Percentiles rank a stretch among this genome's conserved stretches.
Evolutionary conservation across 257 asterid species (phyloP).

Genomic region (Solanum rostratum): DNA sequence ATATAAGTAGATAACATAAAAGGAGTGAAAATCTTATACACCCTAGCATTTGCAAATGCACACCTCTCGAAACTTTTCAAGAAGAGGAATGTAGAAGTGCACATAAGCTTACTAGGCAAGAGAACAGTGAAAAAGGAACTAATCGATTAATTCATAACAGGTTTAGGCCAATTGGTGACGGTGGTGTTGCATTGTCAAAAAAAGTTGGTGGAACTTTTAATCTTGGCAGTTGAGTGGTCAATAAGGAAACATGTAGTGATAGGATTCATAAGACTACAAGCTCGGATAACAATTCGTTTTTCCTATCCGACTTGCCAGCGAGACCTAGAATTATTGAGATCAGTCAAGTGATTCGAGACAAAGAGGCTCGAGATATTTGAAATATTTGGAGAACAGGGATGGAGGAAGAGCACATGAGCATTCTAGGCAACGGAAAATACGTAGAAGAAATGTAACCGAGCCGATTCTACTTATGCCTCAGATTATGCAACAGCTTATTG

Average conservation of each 20-base stretch:
- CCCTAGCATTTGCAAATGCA: too few species aligned
- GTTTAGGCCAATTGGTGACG: conserved; percentile 85
- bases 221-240: conserved; percentile 22
- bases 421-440: conserved; percentile 57
- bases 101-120: too few species aligned
- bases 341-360: conserved; percentile 35
- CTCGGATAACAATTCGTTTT: conserved; percentile 29
- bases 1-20: neutral
- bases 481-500: conserved; percentile 52
- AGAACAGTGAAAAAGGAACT: too few species aligned
- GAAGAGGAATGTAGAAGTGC: too few species aligned
- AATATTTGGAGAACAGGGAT: conserved; percentile 36
- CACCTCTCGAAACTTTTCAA: too few species aligned
- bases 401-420: conserved; percentile 28
- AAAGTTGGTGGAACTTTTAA: conserved; percentile 40
- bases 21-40: too few species aligned
- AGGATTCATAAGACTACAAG: conserved; percentile 3
- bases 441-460: conserved; percentile 65
- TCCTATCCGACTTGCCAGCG: conserved; percentile 50
- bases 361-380: neutral
- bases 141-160: conserved; percentile 57
- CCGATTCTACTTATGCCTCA: conserved; percentile 53
- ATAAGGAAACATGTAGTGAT: conserved; percentile 42
- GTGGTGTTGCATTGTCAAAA: conserved; percentile 54
- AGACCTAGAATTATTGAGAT: neutral